phyloP scores from a whole-genome alignment of 2,329 filamentous ascomycete species.

The Phialophora macrospora region DNA sequence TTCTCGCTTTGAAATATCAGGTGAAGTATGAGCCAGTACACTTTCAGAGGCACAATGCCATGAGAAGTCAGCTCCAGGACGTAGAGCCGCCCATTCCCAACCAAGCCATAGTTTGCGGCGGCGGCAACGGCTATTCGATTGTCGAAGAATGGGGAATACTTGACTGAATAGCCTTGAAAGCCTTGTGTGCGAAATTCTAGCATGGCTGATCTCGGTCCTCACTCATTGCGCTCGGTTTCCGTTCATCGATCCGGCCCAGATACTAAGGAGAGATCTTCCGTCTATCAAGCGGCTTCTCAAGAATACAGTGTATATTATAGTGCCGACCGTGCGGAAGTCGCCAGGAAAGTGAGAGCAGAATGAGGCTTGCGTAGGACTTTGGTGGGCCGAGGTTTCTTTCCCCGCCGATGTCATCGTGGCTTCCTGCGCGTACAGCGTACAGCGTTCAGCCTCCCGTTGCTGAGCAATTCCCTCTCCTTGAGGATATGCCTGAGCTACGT shows the following conservation, averaged over 20 bases:
- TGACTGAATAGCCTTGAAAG: constrained; percentile 94
- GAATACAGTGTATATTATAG: neutral
- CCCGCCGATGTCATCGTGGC: neutral
- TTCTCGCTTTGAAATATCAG: constrained; percentile 1
- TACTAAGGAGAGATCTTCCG: neutral
- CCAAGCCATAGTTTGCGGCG: constrained; percentile 94
- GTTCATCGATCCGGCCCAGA: neutral
- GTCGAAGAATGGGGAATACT: constrained; percentile 98
- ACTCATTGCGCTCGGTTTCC: constrained; percentile 19
- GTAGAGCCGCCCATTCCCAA: constrained; percentile 91
- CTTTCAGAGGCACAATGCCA: constrained; percentile 83
- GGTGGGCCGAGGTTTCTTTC: constrained; percentile 5
- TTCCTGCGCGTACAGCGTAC: neutral
- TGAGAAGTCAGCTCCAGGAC: constrained; percentile 80
- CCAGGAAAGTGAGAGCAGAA: neutral
- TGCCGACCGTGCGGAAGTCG: neutral
- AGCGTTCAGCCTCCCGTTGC: neutral
- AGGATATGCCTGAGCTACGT: neutral
- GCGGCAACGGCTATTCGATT: constrained; percentile 87
- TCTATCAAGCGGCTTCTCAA: neutral
- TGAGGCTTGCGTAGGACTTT: neutral
- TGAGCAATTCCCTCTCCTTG: neutral
- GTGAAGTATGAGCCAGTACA: constrained; percentile 54
- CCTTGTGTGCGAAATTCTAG: constrained; percentile 92
- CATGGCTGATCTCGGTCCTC: constrained; percentile 60